Evolutionary conservation across 1,284 basidiomycete genomes (phyloP).

Genomic region (Cystobasidiaceae sp.): DNA sequence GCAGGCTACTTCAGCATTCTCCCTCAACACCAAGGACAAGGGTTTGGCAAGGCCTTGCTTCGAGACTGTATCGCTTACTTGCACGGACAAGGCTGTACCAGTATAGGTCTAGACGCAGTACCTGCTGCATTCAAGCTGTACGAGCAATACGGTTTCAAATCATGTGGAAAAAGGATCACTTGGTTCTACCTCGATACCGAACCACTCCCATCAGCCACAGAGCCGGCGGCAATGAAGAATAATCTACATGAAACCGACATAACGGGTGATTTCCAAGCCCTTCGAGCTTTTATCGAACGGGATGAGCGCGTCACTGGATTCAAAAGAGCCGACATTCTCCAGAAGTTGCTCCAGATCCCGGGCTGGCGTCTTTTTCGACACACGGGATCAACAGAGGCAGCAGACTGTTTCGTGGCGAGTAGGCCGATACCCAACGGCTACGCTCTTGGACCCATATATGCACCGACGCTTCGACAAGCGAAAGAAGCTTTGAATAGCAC

Average conservation of each 20-base stretch:
- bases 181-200: neutral
- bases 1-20: slow-evolving; percentile 3
- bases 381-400: too few species aligned
- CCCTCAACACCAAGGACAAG: neutral
- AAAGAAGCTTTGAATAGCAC: neutral
- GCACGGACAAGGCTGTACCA: neutral
- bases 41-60: neutral
- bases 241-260: too few species aligned
- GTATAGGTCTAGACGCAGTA: neutral
- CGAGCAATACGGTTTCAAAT: neutral
- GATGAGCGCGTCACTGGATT: too few species aligned
- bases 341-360: too few species aligned
- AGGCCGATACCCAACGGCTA: neutral
- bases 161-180: neutral
- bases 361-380: too few species aligned
- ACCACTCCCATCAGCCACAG: too few species aligned
- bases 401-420: too few species aligned
- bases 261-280: too few species aligned
- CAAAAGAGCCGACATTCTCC: too few species aligned
- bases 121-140: neutral
- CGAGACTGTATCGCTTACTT: neutral
- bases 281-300: too few species aligned
- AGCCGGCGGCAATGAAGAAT: too few species aligned
- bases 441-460: neutral
- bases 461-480: neutral